Conservation (phyloP, 1,284 basidiomycete genomes). For the Bjerkandera adusta region DNA sequence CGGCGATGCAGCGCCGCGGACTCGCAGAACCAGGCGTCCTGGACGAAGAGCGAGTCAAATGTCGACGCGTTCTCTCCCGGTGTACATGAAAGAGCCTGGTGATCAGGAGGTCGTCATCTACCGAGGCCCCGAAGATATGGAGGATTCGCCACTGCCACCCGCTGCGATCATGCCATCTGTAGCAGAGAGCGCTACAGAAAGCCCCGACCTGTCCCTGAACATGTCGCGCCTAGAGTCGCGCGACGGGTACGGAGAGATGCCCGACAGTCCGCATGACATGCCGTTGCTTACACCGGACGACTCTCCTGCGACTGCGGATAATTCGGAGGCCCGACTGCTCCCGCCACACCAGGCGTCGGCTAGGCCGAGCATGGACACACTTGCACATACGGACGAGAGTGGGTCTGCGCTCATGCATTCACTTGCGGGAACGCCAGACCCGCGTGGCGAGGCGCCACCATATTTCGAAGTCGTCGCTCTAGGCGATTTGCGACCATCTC, state of each 20-base stretch:
- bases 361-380: slow-evolving; percentile 25
- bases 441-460: slow-evolving; percentile 59
- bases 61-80: slow-evolving; percentile 68
- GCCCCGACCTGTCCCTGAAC: slow-evolving; percentile 21
- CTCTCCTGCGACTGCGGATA: slow-evolving; percentile 1
- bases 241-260: slow-evolving; percentile 24
- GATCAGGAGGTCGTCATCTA: slow-evolving; percentile 75
- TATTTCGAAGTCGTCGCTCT: slow-evolving; percentile 56
- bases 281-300: slow-evolving; percentile 24
- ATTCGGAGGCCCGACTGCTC: slow-evolving; percentile 7
- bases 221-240: slow-evolving; percentile 12
- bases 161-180: slow-evolving; percentile 32
- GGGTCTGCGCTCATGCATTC: slow-evolving; percentile 11
- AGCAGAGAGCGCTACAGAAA: slow-evolving; percentile 27
- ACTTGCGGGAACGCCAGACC: slow-evolving; percentile 22
- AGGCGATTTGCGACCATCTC: slow-evolving; percentile 12
- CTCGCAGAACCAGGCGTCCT: slow-evolving; percentile 40
- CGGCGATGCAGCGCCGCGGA: slow-evolving; percentile 16
- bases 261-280: slow-evolving; percentile 22
- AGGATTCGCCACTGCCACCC: slow-evolving; percentile 27
- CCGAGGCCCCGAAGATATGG: slow-evolving; percentile 43
- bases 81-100: slow-evolving; percentile 77
- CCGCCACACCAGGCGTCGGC: background rate
- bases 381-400: slow-evolving; percentile 15
- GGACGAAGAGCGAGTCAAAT: slow-evolving; percentile 60